These are phyloP conservation scores for Xylariaceae sp. DNA, from an alignment of 2,329 filamentous ascomycete genomes.

Conservation along the genomic window DNA sequence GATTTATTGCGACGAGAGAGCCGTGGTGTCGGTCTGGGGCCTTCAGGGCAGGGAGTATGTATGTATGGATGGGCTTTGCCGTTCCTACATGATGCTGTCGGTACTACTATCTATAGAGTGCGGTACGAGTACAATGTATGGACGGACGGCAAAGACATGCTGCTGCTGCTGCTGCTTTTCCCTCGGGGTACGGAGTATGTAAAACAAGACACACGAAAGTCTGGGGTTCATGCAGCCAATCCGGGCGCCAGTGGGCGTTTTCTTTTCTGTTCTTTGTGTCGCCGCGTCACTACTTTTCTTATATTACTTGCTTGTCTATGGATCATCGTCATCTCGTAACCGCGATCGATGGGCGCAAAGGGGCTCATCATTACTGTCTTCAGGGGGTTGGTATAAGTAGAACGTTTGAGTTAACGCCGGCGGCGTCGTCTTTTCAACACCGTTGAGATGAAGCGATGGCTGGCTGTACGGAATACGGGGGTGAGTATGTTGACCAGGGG, in stretches of 20 bases:
- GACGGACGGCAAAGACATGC: constrained; percentile 1
- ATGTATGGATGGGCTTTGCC: constrained; percentile 3
- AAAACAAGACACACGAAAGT: constrained; percentile 9
- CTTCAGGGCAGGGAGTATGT: neutral
- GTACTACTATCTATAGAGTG: no score
- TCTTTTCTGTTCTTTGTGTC: constrained; percentile 17
- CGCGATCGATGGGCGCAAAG: no score
- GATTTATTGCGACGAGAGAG: constrained; percentile 9
- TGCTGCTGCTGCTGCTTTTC: neutral
- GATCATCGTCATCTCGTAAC: no score
- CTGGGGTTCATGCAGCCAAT: constrained; percentile 31
- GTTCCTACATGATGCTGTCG: neutral
- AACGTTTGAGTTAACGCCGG: no score
- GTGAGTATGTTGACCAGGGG: no score
- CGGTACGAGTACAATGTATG: constrained; percentile 1
- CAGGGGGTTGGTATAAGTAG: no score
- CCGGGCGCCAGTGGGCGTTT: constrained; percentile 16
- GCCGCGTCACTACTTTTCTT: constrained; percentile 9
- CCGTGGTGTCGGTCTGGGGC: neutral
- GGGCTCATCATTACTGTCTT: no score
- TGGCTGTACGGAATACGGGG: no score
- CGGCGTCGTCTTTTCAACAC: no score
- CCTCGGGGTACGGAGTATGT: constrained; percentile 1
- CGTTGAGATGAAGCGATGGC: no score
- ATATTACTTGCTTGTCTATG: neutral